Evolutionary conservation across 129 eudicot genomes (phyloP).

Genomic region (Chrysanthemum seticuspe): DNA sequence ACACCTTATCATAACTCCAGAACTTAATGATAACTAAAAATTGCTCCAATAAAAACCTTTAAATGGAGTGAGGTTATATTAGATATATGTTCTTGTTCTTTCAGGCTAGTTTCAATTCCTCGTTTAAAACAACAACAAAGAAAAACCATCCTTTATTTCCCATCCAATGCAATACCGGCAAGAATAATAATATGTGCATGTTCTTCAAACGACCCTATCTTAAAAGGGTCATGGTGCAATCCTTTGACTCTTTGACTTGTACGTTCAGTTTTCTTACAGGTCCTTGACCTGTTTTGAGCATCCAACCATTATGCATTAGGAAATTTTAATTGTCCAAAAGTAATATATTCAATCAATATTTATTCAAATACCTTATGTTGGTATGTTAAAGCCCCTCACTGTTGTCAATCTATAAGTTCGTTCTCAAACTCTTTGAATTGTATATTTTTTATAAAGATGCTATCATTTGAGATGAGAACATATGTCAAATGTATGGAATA

Average conservation of each 20-base stretch:
- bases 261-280: slow-evolving; percentile 71
- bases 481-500: background rate
- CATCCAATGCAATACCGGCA: background rate
- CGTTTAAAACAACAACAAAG: background rate
- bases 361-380: slow-evolving; percentile 53
- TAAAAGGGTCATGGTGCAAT: slow-evolving; percentile 50
- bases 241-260: slow-evolving; percentile 57
- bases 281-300: slow-evolving; percentile 53
- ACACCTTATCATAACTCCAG: slow-evolving; percentile 73
- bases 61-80: slow-evolving; percentile 51
- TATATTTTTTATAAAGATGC: slow-evolving; percentile 18
- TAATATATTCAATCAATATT: background rate
- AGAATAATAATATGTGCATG: background rate
- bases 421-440: slow-evolving; percentile 79
- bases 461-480: background rate
- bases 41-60: slow-evolving; percentile 39
- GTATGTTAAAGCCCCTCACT: slow-evolving; percentile 36
- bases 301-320: background rate
- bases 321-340: background rate
- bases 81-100: slow-evolving; percentile 54
- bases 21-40: slow-evolving; percentile 27
- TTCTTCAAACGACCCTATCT: slow-evolving; percentile 42
- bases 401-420: slow-evolving; percentile 65
- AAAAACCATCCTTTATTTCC: background rate
- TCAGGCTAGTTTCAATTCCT: slow-evolving; percentile 70